phyloP scores from a whole-genome alignment of 805 yeast species.

The Lachancea nothofagi region DNA sequence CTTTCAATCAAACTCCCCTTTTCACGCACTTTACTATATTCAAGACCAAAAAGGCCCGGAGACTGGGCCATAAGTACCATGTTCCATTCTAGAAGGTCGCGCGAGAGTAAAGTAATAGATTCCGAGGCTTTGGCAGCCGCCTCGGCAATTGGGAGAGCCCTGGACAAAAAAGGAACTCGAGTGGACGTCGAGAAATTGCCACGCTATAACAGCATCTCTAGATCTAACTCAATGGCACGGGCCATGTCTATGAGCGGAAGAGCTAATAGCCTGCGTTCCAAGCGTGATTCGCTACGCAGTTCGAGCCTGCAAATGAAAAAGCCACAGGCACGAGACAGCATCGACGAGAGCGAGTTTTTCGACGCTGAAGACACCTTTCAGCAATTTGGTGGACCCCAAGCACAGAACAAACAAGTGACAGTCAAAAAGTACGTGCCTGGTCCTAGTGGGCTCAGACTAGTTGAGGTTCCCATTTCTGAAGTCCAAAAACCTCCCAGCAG shows the following conservation, averaged over 20 bases:
- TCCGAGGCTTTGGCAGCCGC: slow-evolving; percentile 63
- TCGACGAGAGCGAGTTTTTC: slow-evolving; percentile 9
- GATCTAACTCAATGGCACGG: slow-evolving; percentile 12
- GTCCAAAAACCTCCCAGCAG: slow-evolving; percentile 19
- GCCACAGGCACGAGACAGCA: slow-evolving; percentile 1
- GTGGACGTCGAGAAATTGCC: slow-evolving; percentile 26
- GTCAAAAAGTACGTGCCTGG: slow-evolving; percentile 71
- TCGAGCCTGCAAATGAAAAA: slow-evolving; percentile 8
- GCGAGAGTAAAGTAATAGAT: slow-evolving; percentile 17
- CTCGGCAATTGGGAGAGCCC: slow-evolving; percentile 46
- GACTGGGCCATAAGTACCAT: not conserved
- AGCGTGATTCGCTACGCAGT: slow-evolving; percentile 2
- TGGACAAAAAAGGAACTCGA: slow-evolving; percentile 27
- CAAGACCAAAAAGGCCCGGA: not conserved
- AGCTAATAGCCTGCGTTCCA: slow-evolving; percentile 6
- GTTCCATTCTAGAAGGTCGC: slow-evolving; percentile 15
- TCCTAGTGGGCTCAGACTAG: slow-evolving; percentile 59
- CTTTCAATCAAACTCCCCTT: slow-evolving; percentile 1
- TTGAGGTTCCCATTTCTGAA: slow-evolving; percentile 56
- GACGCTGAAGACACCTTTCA: slow-evolving; percentile 32
- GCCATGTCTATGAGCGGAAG: slow-evolving; percentile 6
- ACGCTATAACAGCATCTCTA: slow-evolving; percentile 17
- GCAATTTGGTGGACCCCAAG: slow-evolving; percentile 32
- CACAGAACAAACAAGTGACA: slow-evolving; percentile 34
- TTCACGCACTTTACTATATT: not conserved